Evolutionary conservation across 2,329 filamentous ascomycete species (phyloP).

Genomic region (Volutella citrinella): DNA sequence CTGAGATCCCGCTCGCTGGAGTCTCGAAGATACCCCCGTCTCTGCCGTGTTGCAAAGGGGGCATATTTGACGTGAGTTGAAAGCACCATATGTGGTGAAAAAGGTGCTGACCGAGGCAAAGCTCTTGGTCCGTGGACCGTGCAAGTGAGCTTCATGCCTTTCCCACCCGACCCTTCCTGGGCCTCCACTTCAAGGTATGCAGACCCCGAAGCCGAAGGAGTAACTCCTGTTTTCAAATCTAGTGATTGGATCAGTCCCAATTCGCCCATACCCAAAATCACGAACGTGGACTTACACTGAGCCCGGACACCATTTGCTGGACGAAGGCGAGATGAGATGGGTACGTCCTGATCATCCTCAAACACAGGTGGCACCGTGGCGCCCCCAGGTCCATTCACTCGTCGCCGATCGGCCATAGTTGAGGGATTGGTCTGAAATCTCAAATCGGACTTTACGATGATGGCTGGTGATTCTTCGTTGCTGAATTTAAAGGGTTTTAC

Average conservation of each 20-base stretch:
- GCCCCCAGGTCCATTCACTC: slow-evolving; percentile 83
- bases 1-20: slow-evolving; percentile 83
- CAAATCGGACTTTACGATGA: no score
- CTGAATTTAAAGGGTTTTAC: no score
- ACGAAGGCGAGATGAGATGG: slow-evolving; percentile 50
- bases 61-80: slow-evolving; percentile 96
- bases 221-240: slow-evolving; percentile 90
- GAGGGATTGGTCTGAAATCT: no score
- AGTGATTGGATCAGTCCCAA: slow-evolving; percentile 17
- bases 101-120: slow-evolving; percentile 83
- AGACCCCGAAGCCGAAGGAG: slow-evolving; percentile 89
- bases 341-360: slow-evolving; percentile 42
- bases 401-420: slow-evolving; percentile 76
- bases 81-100: slow-evolving; percentile 87
- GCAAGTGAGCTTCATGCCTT: slow-evolving; percentile 85
- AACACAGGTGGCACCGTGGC: slow-evolving; percentile 74
- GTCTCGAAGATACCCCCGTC: slow-evolving; percentile 84
- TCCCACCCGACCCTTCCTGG: slow-evolving; percentile 45
- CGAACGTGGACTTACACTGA: slow-evolving; percentile 84
- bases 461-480: no score
- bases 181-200: slow-evolving; percentile 73
- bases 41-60: slow-evolving; percentile 80
- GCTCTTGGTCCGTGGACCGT: slow-evolving; percentile 92
- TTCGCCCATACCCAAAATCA: no score
- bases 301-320: slow-evolving; percentile 72